Evolutionary conservation across 345 rosid species (phyloP).

Genomic region (Luvunga scandens): DNA sequence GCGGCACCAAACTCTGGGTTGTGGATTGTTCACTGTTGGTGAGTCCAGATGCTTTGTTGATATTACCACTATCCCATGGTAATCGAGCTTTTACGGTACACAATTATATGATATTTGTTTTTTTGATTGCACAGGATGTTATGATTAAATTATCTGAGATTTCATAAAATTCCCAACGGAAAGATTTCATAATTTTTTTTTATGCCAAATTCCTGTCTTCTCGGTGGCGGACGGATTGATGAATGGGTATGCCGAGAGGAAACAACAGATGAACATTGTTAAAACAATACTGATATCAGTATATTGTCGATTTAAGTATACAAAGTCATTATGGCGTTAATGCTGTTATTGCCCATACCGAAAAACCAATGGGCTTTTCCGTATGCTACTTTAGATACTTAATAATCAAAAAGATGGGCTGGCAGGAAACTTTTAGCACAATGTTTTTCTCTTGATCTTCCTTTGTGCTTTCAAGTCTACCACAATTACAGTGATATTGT

Average conservation of each 20-base stretch:
- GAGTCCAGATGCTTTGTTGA: background rate
- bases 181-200: too few species aligned
- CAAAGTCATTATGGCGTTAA: background rate
- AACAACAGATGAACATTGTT: background rate
- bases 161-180: background rate
- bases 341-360: background rate
- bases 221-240: background rate
- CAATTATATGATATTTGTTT: background rate
- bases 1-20: background rate
- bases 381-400: background rate
- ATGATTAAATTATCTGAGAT: background rate
- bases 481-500: conserved; percentile 68
- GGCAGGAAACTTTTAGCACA: background rate
- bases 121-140: too few species aligned
- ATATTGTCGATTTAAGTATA: background rate
- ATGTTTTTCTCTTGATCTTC: conserved; percentile 46
- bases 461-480: conserved; percentile 72
- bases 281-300: background rate
- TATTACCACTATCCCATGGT: background rate
- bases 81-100: background rate
- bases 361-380: conserved; percentile 18
- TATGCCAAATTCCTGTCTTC: background rate
- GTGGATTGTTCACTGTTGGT: background rate
- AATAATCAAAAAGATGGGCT: too few species aligned
- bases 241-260: background rate